Evolutionary conservation across 495 filamentous ascomycete genomes (phyloP).

Genomic region (Hypoxylon intermedium): DNA sequence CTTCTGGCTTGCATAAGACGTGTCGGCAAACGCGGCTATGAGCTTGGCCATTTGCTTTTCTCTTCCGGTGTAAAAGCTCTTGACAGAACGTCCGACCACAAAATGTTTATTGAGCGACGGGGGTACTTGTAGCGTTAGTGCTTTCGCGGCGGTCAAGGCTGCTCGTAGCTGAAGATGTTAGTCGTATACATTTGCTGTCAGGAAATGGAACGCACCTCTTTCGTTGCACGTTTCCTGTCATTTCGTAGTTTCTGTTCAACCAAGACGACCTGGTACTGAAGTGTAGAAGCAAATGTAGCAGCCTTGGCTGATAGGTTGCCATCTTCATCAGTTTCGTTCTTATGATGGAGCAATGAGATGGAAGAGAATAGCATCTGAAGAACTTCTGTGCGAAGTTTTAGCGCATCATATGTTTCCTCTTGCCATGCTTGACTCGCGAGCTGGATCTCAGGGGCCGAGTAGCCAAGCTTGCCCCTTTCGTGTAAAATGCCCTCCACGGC

Average conservation of each 20-base stretch:
- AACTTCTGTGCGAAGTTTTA: not conserved
- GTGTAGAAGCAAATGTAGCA: not conserved
- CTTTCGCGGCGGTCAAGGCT: not conserved
- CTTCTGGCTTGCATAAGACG: not conserved
- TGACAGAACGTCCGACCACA: not conserved
- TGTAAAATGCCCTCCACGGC: not conserved
- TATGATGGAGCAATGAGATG: not conserved
- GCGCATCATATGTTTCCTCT: not conserved
- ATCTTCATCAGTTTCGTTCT: not conserved
- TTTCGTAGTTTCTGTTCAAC: not conserved
- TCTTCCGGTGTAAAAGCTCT: slow-evolving; percentile 5
- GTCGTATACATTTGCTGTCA: too few relatives aligned
- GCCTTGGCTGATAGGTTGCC: slow-evolving; percentile 4
- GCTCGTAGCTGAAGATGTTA: not conserved
- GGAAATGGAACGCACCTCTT: not conserved
- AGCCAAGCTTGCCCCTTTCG: not conserved
- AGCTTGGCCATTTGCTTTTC: slow-evolving; percentile 7
- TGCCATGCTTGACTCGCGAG: not conserved
- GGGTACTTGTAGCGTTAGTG: not conserved
- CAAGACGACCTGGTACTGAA: not conserved
- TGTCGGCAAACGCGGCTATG: not conserved
- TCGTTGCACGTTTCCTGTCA: not conserved
- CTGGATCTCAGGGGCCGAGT: not conserved
- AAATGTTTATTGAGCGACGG: slow-evolving; percentile 7
- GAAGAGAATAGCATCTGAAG: slow-evolving; percentile 1